Percentiles rank a stretch among this genome's conserved stretches.
phyloP scores from a whole-genome alignment of 1,284 basidiomycete genomes.

The Somion occarium region DNA sequence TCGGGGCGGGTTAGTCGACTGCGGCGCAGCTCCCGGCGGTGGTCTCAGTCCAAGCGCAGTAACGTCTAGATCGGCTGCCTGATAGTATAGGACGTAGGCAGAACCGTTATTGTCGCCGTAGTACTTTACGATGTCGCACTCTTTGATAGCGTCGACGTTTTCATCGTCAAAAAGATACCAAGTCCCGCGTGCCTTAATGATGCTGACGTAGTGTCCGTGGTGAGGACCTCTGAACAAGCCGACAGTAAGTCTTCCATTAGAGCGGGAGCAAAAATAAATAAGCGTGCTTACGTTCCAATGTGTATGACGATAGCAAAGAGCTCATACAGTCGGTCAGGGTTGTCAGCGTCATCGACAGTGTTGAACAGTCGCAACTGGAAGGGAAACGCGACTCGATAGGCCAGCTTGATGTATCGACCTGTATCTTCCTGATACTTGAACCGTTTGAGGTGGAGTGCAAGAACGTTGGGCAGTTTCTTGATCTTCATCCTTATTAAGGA shows the following conservation, averaged over 20 bases:
- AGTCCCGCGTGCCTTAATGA: constrained; percentile 79
- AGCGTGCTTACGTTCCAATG: constrained; percentile 83
- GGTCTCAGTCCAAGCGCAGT: constrained; percentile 59
- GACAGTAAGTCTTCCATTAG: constrained; percentile 12
- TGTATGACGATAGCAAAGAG: constrained; percentile 96
- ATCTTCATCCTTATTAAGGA: constrained; percentile 85
- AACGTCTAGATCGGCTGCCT: constrained; percentile 83
- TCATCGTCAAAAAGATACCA: constrained; percentile 98
- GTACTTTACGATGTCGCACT: constrained; percentile 88
- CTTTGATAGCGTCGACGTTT: constrained; percentile 82
- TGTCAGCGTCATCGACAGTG: constrained; percentile 88
- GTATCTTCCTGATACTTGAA: constrained; percentile 96
- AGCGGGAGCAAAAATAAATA: neutral
- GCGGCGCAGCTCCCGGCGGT: constrained; percentile 18
- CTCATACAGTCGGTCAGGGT: constrained; percentile 89
- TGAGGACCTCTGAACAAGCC: constrained; percentile 72
- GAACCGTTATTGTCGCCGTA: constrained; percentile 91
- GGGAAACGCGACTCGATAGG: constrained; percentile 95
- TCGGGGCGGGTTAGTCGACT: constrained; percentile 4
- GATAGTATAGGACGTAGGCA: constrained; percentile 97
- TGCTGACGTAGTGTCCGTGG: constrained; percentile 96
- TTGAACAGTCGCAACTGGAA: constrained; percentile 93
- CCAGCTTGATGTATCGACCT: constrained; percentile 88
- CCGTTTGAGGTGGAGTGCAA: constrained; percentile 93
- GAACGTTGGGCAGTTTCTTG: constrained; percentile 90